Base-by-base conservation (phyloP, 73 alveolate species). In the Paramecium pentaurelia region DNA sequence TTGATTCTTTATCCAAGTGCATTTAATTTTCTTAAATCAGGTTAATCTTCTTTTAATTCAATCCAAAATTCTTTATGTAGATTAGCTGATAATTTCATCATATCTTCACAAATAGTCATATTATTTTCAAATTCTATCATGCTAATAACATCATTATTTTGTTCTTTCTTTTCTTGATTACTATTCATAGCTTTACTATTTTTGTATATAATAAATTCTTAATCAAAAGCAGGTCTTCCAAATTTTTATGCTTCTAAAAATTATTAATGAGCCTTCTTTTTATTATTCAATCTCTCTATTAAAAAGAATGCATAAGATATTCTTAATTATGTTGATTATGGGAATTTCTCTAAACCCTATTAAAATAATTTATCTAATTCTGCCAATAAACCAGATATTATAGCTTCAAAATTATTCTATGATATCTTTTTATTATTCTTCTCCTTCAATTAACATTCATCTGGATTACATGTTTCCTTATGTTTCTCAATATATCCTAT, bases 401-500 rank as follows among this genome's bases (percentile, higher is more conserved):
- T 60, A 30, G 49, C 88, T 22, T 71, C 92, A 7, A 83, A 54
- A 54, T 54, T 54, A 3, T 89, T 37, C 70, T 54, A 54, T 45
- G 44, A 34, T 10, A 28, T 92, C 54, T 90, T 92, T 42, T 32
- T 84, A 32, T 60, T 54, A 4, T 58, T 94, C 71, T 90, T 94
- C 75, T 92, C 64, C 85, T 96, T 97, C 25, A 97, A 94, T 0
- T 97, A 94, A 54, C 99, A 97, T 45, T 96, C 98, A 60, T 93
- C 88, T 64, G 90, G 92, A 60, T 97, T 93, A 60, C 99, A 97
- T 16, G 93, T 93, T 83, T 96, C 99, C 90, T 95, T 96, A 83
- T 97, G 99, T 22, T 96, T 97, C 86, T 95, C 95, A 11, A 97
- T 95, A 92, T 97, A 97, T 40, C 99, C 99, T 71, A 94, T 93